phyloP scores from a whole-genome alignment of 441 rosid species.

The Omphalea diandra region DNA sequence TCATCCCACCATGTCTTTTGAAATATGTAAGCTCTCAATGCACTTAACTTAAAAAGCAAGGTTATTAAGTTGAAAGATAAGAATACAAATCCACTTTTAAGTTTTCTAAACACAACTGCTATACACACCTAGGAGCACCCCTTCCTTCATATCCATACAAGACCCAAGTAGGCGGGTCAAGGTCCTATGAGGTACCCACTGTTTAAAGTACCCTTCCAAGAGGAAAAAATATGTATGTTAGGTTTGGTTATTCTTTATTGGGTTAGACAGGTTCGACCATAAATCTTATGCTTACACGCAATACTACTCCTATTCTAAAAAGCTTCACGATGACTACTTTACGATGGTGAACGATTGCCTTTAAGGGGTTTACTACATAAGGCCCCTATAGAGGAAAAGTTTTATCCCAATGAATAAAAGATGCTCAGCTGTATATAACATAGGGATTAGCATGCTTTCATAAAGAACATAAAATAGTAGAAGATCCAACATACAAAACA shows the following conservation, averaged over 20 bases:
- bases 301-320: neutral
- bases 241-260: neutral
- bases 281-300: neutral
- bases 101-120: neutral
- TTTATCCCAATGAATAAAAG: neutral
- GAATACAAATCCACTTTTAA: too few relatives aligned
- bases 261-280: neutral
- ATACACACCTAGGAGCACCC: neutral
- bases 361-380: neutral
- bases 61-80: too few relatives aligned
- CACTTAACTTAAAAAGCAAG: too few relatives aligned
- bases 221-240: neutral
- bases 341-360: too few relatives aligned
- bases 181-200: constrained; percentile 1
- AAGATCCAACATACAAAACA: too few relatives aligned
- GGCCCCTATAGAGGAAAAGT: neutral
- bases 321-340: too few relatives aligned
- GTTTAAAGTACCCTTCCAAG: neutral
- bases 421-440: neutral
- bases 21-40: too few relatives aligned
- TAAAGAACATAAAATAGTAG: too few relatives aligned
- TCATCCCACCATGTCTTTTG: too few relatives aligned
- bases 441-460: neutral
- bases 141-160: neutral
- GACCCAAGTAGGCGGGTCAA: neutral